Conservation (phyloP, 129 eudicot species). For the Centrapalus pauciflorus region DNA sequence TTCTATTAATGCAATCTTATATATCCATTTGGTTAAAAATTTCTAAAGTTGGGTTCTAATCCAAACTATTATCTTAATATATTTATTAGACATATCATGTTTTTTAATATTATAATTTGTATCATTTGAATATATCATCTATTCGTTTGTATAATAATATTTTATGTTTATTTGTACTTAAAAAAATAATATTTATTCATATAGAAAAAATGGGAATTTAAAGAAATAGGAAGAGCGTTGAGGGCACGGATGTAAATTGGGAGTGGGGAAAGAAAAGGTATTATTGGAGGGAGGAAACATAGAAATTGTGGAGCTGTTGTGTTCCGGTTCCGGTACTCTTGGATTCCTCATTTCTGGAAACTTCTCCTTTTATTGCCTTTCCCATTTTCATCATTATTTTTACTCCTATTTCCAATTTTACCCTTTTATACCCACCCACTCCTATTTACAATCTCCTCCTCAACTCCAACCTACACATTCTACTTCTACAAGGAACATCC, state of each 20-base stretch:
- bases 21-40: no score
- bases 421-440: conserved; percentile 29
- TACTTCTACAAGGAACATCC: conserved; percentile 27
- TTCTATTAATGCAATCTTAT: no score
- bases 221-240: not conserved
- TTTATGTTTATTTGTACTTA: no score
- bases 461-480: conserved; percentile 1
- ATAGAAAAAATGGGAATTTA: not conserved
- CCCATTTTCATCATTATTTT: conserved; percentile 44
- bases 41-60: no score
- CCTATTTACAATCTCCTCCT: conserved; percentile 27
- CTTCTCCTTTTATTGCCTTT: conserved; percentile 54
- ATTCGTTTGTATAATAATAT: no score
- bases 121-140: no score
- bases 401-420: conserved; percentile 13
- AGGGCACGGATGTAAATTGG: not conserved
- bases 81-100: no score
- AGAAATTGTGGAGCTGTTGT: conserved; percentile 31
- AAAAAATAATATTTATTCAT: not conserved
- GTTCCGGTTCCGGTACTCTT: conserved; percentile 67
- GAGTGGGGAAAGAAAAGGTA: not conserved
- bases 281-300: conserved; percentile 15
- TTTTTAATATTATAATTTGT: no score
- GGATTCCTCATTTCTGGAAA: conserved; percentile 82
- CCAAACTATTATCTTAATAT: no score